Evolutionary conservation across 306 rosid genomes (phyloP).

Genomic region (Datisca glomerata): DNA sequence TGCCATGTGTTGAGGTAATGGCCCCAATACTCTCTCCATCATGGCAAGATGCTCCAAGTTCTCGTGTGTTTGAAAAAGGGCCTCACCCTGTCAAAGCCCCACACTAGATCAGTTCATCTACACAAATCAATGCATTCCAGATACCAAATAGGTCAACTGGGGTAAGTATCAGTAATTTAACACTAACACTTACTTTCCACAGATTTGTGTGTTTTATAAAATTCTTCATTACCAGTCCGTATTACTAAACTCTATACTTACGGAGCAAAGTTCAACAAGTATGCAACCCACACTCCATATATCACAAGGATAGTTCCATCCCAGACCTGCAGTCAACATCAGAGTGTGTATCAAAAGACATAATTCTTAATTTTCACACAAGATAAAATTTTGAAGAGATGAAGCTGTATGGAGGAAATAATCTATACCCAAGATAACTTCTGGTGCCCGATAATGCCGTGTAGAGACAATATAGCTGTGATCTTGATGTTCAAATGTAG

Average conservation of each 20-base stretch:
- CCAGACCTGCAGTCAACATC: constrained; percentile 50
- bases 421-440: constrained; percentile 61
- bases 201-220: too few relatives aligned
- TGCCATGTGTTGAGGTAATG: constrained; percentile 66
- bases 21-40: constrained; percentile 89
- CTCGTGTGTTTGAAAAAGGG: constrained; percentile 78
- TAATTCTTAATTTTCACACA: too few relatives aligned
- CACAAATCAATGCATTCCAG: background rate
- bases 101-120: too few relatives aligned
- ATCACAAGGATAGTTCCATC: constrained; percentile 86
- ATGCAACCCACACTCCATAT: constrained; percentile 87
- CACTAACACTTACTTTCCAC: too few relatives aligned
- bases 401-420: too few relatives aligned
- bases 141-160: background rate
- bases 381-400: too few relatives aligned
- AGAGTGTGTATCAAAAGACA: constrained; percentile 6
- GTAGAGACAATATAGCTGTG: constrained; percentile 79
- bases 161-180: background rate
- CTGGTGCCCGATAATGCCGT: constrained; percentile 77
- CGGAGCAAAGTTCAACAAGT: constrained; percentile 80
- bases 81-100: constrained; percentile 72
- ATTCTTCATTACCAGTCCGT: too few relatives aligned
- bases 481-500: constrained; percentile 69
- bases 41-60: constrained; percentile 82
- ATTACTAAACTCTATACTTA: too few relatives aligned